Evolutionary conservation across 169 alveolate genomes (phyloP), one percentile per base, ranked within the genome.

Genomic region (Plasmodium billcollinsi): DNA sequence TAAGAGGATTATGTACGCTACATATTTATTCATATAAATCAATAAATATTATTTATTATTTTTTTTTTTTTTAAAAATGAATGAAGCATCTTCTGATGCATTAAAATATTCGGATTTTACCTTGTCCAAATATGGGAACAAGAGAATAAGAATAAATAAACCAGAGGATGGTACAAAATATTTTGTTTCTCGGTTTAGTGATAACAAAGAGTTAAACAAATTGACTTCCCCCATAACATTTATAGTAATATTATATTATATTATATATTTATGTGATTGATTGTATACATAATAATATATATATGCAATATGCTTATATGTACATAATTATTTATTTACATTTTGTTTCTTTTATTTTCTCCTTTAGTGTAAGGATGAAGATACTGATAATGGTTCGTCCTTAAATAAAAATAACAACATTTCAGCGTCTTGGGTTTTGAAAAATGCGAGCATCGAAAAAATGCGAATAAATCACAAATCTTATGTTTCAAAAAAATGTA

Each of bases 401-500:
- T 52, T 18, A n/a, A 86, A 71, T 6, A 75, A 65, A n/a, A 47
- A 71, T n/a, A 73, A 70, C 45, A 61, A 85, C 54, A 73, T 24
- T 6, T 20, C 92, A 5, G 24, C 47, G n/a, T 61, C 33, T n/a
- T 86, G 92, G 92, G 39, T 86, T n/a, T 21, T 86, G 26, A 85
- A 85, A 85, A 86, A 86, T 45, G 12, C 86, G 6, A 18, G 78
- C 26, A 86, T 12, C 9, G 85, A 72, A 20, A 86, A 86, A 65
- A 26, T 14, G 62, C 71, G 73, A 15, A 45, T 74, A 24, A 71
- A 18, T 73, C 86, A 70, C 26, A 71, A 73, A 66, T 72, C 92
- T 2, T 86, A 86, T 66, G 33, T 73, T 49, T 86, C 92, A 7
- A 86, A 86, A 72, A 71, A 86, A 74, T 72, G 92, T 74, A 86